These are phyloP conservation scores for Euphorbia schlechtendalii DNA, from an alignment of 441 rosid genomes.

Conservation along the genomic window DNA sequence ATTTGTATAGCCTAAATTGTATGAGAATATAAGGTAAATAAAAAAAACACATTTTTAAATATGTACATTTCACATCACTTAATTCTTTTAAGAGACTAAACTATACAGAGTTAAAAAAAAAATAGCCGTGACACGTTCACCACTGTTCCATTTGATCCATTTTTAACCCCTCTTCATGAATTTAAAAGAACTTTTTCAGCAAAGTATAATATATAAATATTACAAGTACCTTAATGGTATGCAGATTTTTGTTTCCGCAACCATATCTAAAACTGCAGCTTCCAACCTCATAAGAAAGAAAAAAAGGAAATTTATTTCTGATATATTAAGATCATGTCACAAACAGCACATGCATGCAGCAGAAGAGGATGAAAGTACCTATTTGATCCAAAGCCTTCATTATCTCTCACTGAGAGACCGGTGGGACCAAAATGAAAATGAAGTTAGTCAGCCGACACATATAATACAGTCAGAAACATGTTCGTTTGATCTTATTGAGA, in stretches of 20 bases:
- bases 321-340: neutral
- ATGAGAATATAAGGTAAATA: too few species aligned
- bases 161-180: slow-evolving; percentile 71
- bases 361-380: slow-evolving; percentile 38
- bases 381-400: slow-evolving; percentile 76
- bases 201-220: slow-evolving; percentile 13
- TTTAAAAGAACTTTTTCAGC: neutral
- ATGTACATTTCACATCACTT: neutral
- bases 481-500: too few species aligned
- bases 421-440: slow-evolving; percentile 26
- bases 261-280: slow-evolving; percentile 83
- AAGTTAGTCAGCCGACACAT: slow-evolving; percentile 16
- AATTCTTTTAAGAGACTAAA: neutral
- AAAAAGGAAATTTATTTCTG: neutral
- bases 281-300: slow-evolving; percentile 51
- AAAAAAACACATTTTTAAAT: neutral
- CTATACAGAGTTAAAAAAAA: slow-evolving; percentile 8
- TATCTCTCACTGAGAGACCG: slow-evolving; percentile 68
- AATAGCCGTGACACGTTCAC: slow-evolving; percentile 94
- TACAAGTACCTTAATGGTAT: slow-evolving; percentile 66
- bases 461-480: too few species aligned
- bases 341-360: slow-evolving; percentile 5
- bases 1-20: too few species aligned
- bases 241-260: slow-evolving; percentile 71
- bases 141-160: slow-evolving; percentile 84